Conservation (phyloP, 2,329 filamentous ascomycete genomes). For the Xylaria sp. region DNA sequence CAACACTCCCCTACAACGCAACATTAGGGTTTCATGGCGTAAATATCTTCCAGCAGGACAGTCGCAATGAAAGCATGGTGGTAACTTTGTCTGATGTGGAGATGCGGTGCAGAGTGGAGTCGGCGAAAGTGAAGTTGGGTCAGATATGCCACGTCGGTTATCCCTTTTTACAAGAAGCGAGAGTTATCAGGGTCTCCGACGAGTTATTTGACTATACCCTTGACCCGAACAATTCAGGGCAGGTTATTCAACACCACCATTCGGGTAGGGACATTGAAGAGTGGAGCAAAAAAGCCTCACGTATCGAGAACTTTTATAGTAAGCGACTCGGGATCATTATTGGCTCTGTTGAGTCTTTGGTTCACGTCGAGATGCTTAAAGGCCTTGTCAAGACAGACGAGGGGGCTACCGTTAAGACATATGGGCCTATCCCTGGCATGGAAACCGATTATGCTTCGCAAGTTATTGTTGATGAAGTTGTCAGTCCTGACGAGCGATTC, state of each 20-base stretch:
- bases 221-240: slow-evolving; percentile 63
- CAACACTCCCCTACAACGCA: slow-evolving; percentile 83
- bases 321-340: slow-evolving; percentile 89
- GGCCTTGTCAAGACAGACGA: slow-evolving; percentile 89
- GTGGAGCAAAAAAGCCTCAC: slow-evolving; percentile 82
- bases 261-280: slow-evolving; percentile 76
- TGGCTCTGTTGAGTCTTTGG: slow-evolving; percentile 83
- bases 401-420: slow-evolving; percentile 91
- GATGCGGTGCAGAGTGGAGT: slow-evolving; percentile 69
- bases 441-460: slow-evolving; percentile 93
- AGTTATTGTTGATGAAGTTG: slow-evolving; percentile 84
- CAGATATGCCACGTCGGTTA: slow-evolving; percentile 90
- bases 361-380: slow-evolving; percentile 93
- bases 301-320: slow-evolving; percentile 86
- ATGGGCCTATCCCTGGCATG: slow-evolving; percentile 81
- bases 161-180: slow-evolving; percentile 93
- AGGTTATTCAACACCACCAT: slow-evolving; percentile 73
- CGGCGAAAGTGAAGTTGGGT: slow-evolving; percentile 80
- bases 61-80: slow-evolving; percentile 94
- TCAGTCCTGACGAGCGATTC: slow-evolving; percentile 91
- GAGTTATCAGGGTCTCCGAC: slow-evolving; percentile 86
- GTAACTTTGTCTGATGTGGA: slow-evolving; percentile 82
- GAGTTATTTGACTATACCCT: slow-evolving; percentile 89
- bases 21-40: slow-evolving; percentile 86
- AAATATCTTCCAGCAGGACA: slow-evolving; percentile 94